Evolutionary conservation across 2,329 filamentous ascomycete species (phyloP).

Genomic region (Huntiella bhutanensis): DNA sequence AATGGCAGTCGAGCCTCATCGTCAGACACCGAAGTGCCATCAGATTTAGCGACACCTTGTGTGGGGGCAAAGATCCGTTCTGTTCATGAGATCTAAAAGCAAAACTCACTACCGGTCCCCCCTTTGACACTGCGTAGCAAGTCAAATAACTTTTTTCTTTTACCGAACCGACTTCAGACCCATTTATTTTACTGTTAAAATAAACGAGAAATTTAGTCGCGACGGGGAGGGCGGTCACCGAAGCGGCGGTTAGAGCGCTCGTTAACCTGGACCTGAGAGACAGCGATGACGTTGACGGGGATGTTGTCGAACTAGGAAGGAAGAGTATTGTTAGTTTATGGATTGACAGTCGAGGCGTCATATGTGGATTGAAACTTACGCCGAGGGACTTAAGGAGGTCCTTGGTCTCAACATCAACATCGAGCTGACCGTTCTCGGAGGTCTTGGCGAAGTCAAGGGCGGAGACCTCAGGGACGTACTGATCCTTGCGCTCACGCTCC

Average conservation of each 20-base stretch:
- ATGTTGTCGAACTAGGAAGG: conserved; percentile 73
- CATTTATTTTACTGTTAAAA: conserved; percentile 15
- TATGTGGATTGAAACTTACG: conserved; percentile 41
- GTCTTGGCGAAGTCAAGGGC: conserved; percentile 96
- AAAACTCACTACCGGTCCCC: conserved; percentile 31
- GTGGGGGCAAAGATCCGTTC: conserved; percentile 38
- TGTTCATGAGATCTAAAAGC: conserved; percentile 36
- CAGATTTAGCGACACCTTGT: conserved; percentile 84
- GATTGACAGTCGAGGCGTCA: background rate
- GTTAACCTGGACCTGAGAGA: conserved; percentile 69
- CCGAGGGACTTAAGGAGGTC: conserved; percentile 96
- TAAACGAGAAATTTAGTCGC: conserved; percentile 21
- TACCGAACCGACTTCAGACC: conserved; percentile 4
- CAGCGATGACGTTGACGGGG: conserved; percentile 85
- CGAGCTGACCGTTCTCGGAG: conserved; percentile 79
- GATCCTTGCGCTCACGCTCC: conserved; percentile 99
- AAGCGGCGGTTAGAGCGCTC: conserved; percentile 67
- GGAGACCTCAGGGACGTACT: conserved; percentile 98
- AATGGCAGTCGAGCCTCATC: conserved; percentile 84
- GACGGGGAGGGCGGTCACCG: conserved; percentile 37
- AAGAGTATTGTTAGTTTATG: conserved; percentile 13
- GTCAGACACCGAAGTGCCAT: conserved; percentile 31
- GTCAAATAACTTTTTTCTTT: conserved; percentile 17
- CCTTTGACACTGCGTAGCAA: conserved; percentile 34
- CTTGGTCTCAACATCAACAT: conserved; percentile 95